Conservation (phyloP, 805 yeast species). For the Lipomyces orientalis region DNA sequence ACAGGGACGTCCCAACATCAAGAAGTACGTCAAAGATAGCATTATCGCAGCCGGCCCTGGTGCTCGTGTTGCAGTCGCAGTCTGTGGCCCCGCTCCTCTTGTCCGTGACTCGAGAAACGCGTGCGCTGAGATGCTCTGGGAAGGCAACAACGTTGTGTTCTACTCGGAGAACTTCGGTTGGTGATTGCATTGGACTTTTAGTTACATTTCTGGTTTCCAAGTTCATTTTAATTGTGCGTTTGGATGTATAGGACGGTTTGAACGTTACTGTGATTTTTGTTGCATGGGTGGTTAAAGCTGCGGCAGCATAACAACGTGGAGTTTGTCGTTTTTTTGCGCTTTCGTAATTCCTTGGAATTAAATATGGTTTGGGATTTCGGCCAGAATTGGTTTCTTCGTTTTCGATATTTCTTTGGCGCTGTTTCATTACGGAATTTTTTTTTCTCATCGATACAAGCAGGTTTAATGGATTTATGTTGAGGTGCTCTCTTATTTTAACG, state of each 20-base stretch:
- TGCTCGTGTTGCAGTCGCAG: constrained; percentile 39
- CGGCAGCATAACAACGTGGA: neutral
- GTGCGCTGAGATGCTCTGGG: constrained; percentile 40
- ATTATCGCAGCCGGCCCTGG: constrained; percentile 38
- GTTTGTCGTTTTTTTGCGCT: neutral
- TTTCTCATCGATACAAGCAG: too few relatives aligned
- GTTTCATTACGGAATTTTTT: too few relatives aligned
- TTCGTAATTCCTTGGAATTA: neutral
- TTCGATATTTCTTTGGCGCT: too few relatives aligned
- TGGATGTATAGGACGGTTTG: too few relatives aligned
- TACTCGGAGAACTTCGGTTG: constrained; percentile 45
- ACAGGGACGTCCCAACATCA: constrained; percentile 43
- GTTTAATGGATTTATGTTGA: too few relatives aligned
- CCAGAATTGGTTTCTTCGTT: neutral
- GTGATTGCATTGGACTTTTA: constrained; percentile 24
- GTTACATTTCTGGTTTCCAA: neutral
- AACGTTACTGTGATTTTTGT: neutral
- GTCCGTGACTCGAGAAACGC: constrained; percentile 42
- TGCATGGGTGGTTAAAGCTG: neutral
- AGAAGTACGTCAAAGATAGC: constrained; percentile 36
- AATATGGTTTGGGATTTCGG: neutral
- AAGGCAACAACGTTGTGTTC: constrained; percentile 40
- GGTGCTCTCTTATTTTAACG: too few relatives aligned
- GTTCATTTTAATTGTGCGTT: neutral
- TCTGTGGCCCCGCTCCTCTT: constrained; percentile 45